Percentiles rank a stretch among this genome's conserved stretches.
These are phyloP conservation scores for Trametes cubensis DNA, from an alignment of 768 basidiomycete species.

Conservation along the genomic window DNA sequence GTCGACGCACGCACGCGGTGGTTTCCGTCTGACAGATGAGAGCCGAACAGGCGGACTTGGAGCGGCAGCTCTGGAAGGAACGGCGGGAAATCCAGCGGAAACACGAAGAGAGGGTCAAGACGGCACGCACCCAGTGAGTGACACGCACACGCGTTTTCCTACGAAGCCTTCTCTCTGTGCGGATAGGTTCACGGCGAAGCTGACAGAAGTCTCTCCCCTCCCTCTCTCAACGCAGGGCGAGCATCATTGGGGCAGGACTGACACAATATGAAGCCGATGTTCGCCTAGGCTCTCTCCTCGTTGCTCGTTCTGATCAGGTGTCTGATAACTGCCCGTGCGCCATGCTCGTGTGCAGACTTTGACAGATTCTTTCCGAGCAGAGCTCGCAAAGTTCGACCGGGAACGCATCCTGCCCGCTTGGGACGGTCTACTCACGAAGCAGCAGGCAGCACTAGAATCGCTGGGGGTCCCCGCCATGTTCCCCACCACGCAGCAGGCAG, in stretches of 20 bases:
- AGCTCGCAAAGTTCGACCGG: slow-evolving; percentile 67
- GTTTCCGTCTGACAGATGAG: slow-evolving; percentile 52
- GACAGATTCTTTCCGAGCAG: slow-evolving; percentile 62
- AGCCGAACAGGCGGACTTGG: slow-evolving; percentile 69
- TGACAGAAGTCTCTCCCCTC: background rate
- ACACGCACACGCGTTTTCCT: slow-evolving; percentile 1
- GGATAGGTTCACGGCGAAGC: background rate
- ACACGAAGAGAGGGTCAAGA: slow-evolving; percentile 72
- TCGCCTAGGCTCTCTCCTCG: slow-evolving; percentile 28
- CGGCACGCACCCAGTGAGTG: slow-evolving; percentile 66
- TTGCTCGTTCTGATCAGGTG: slow-evolving; percentile 14
- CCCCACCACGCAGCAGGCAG: slow-evolving; percentile 47
- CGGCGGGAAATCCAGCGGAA: slow-evolving; percentile 61
- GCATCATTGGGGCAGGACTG: slow-evolving; percentile 62
- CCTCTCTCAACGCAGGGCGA: slow-evolving; percentile 54
- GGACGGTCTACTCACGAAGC: slow-evolving; percentile 72
- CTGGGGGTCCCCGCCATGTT: slow-evolving; percentile 76
- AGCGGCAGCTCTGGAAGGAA: slow-evolving; percentile 69
- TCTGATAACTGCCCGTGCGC: slow-evolving; percentile 1
- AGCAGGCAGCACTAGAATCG: slow-evolving; percentile 64
- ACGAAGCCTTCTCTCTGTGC: background rate
- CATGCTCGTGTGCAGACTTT: slow-evolving; percentile 53
- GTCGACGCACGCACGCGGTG: background rate
- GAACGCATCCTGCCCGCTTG: slow-evolving; percentile 73
- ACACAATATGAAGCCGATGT: slow-evolving; percentile 74